A percentile compares a stretch with the other conserved stretches of the same genome.
Evolutionary conservation across 1,284 basidiomycete species (phyloP).

Genomic region (Flammula alnicola): DNA sequence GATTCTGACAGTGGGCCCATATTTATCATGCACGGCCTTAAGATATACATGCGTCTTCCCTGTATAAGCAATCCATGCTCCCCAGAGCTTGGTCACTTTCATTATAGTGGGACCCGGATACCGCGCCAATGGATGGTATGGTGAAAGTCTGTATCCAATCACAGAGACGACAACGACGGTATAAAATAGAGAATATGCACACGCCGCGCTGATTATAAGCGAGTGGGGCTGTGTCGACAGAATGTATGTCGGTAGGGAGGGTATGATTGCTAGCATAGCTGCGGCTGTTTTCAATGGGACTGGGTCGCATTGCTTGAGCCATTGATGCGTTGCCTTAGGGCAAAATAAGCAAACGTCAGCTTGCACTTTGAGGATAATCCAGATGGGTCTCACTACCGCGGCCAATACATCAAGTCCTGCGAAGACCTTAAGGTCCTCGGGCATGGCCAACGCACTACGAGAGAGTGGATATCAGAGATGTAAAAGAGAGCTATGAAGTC

Average conservation of each 20-base stretch:
- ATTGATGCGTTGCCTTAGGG: neutral
- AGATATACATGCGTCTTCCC: slow-evolving; percentile 37
- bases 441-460: no score
- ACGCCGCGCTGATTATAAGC: neutral
- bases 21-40: slow-evolving; percentile 40
- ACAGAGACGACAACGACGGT: slow-evolving; percentile 22
- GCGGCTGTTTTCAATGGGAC: neutral
- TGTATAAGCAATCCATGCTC: slow-evolving; percentile 28
- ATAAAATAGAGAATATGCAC: slow-evolving; percentile 15
- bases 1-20: slow-evolving; percentile 45
- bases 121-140: slow-evolving; percentile 46
- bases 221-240: slow-evolving; percentile 14
- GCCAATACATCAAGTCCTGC: no score
- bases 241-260: neutral
- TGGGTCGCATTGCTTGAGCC: slow-evolving; percentile 1
- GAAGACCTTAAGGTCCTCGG: no score
- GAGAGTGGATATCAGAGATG: no score
- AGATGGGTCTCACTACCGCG: no score
- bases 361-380: no score
- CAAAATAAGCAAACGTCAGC: no score
- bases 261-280: neutral
- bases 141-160: slow-evolving; percentile 44
- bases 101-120: slow-evolving; percentile 44
- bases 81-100: slow-evolving; percentile 40
- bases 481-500: no score